Evolutionary conservation across 73 alveolate species (phyloP), one percentile per base, ranked within the genome.

Genomic region (Paramecium sonneborni): DNA sequence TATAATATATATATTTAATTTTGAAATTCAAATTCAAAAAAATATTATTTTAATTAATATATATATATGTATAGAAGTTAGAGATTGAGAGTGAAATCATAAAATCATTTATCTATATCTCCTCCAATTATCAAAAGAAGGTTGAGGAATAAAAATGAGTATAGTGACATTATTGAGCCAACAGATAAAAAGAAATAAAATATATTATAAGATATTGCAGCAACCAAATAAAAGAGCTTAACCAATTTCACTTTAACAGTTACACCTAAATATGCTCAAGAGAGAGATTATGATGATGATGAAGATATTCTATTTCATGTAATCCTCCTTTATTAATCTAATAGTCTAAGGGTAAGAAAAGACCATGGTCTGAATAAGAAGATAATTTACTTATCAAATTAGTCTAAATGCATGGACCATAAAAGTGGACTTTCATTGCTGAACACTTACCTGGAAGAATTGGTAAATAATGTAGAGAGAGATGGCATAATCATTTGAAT

Each of bases 341-440:
- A 46, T 43, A 79, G 90, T 79, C 90, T 23, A 70, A 95, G 41
- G 97, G 97, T 46, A 98, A 96, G 86, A 85, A 95, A 70, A 93
- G 94, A 88, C 99, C 99, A n/a, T 98, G 99, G 99, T 95, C 99
- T 24, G 99, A 97, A 90, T 98, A 97, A 88, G 99, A 98, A 85
- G 99, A 98, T 90, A 95, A 92, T 86, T 92, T 97, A 87, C 96
- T 98, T 55, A 95, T 97, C 82, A 93, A 95, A 76, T 95, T 98
- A 28, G 99, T 98, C 1, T 97, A 97, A 88, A 96, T 95, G 92
- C 95, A 96, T 69, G 99, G 99, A 2, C 99, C 99, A 28, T 97
- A 97, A 92, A 97, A 98, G 74, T 98, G 99, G 99, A 96, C 99
- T 6, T 97, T 92, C 79, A 98, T 98, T 37, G 98, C 99, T 35